Evolutionary conservation across 2,329 filamentous ascomycete species (phyloP), one percentile per base, ranked within the genome.

Genomic region (Colletotrichum cuscutae): DNA sequence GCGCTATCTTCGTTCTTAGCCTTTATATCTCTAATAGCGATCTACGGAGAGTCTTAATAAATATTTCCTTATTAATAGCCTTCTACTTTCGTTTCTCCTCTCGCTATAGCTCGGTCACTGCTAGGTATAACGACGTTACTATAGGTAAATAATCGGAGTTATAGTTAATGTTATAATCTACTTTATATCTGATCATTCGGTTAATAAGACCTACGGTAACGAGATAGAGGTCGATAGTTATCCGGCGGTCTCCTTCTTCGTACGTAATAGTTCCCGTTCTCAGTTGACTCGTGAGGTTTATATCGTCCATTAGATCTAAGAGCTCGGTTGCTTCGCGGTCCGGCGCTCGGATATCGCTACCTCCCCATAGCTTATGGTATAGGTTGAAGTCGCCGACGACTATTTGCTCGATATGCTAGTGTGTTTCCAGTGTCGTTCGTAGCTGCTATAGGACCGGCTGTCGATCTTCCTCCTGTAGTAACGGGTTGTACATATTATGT

Each of bases 151-250:
- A 2, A 26, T 65, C 49, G 32, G 28, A 65, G 62, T 56, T 30
- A 19, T 65, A 4, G 62, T 65, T 46, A 11, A 24, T 26, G 22
- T 53, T 24, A 15, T 65, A 1, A 5, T 65, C 62, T 54, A 65
- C 13, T 53, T 30, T 28, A n/a, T n/a, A 65, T 65, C 32, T 52
- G 6, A 56, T 65, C 3, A 65, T 49, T 19, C 49, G 37, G 52
- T 65, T 49, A 1, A 65, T 28, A 1, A 65, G 62, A 24, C 62
- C 28, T 5, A 56, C 30, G 1, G 22, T 65, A 0, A 24, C 7
- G 11, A 65, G 62, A 32, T n/a, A 65, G 9, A 65, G 46, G 49
- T 65, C 62, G 12, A 65, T 65, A 2, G 52, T 65, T 35, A 9
- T 35, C 15, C 49, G 24, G 30, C 30, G 15, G 3, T 42, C 62